These are phyloP conservation scores for Crithidia thermophila DNA, from an alignment of 208 protist genomes.

Conservation along the genomic window DNA sequence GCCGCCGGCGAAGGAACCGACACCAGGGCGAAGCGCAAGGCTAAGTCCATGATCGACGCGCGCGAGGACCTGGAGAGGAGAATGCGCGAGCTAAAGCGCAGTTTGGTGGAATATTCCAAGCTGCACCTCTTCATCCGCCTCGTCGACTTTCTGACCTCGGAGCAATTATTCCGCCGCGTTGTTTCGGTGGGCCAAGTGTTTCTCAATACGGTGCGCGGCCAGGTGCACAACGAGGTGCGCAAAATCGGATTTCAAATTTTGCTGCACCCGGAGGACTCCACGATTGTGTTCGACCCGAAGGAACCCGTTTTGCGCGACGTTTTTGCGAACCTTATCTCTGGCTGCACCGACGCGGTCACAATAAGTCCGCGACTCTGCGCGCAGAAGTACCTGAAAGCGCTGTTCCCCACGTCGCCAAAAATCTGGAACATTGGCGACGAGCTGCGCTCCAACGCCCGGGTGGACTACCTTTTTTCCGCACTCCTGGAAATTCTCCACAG, in stretches of 20 bases:
- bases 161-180: slow-evolving; percentile 81
- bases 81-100: slow-evolving; percentile 92
- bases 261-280: slow-evolving; percentile 62
- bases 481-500: slow-evolving; percentile 65
- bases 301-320: slow-evolving; percentile 56
- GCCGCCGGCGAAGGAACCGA: slow-evolving; percentile 32
- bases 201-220: slow-evolving; percentile 69
- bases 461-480: slow-evolving; percentile 59
- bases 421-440: slow-evolving; percentile 78
- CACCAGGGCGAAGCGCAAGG: slow-evolving; percentile 64
- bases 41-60: slow-evolving; percentile 94
- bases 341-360: slow-evolving; percentile 67
- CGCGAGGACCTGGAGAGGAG: slow-evolving; percentile 79
- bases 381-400: slow-evolving; percentile 76
- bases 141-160: slow-evolving; percentile 86
- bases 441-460: slow-evolving; percentile 67
- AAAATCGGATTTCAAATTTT: slow-evolving; percentile 91
- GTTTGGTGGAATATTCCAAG: slow-evolving; percentile 91
- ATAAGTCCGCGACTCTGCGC: slow-evolving; percentile 69
- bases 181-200: slow-evolving; percentile 68
- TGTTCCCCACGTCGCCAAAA: slow-evolving; percentile 78
- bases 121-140: slow-evolving; percentile 89
- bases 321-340: slow-evolving; percentile 65
- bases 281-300: slow-evolving; percentile 80
- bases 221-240: slow-evolving; percentile 67